Conservation (phyloP, 345 rosid species). For the Heritiera littoralis region DNA sequence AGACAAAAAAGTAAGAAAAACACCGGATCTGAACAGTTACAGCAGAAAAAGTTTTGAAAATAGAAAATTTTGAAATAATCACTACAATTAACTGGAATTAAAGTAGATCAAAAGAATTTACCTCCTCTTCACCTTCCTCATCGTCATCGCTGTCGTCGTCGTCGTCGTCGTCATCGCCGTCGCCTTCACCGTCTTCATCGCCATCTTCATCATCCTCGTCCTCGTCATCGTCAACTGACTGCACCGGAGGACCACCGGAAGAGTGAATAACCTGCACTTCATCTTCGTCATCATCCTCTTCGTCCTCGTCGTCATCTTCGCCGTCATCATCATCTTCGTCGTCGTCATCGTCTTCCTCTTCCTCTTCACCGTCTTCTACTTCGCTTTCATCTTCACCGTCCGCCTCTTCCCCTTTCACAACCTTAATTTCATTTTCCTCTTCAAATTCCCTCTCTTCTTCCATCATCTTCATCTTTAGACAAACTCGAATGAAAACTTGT, state of each 20-base stretch:
- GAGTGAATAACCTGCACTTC: conserved; percentile 59
- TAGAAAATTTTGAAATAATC: not conserved
- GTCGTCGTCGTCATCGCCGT: conserved; percentile 47
- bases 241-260: conserved; percentile 56
- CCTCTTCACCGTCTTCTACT: conserved; percentile 31
- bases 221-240: conserved; percentile 49
- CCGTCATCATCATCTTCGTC: conserved; percentile 40
- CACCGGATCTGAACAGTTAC: conserved; percentile 35
- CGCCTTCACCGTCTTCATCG: conserved; percentile 52
- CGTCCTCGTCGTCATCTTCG: conserved; percentile 51
- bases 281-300: conserved; percentile 48
- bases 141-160: conserved; percentile 35
- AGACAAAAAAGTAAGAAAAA: not conserved
- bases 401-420: conserved; percentile 30
- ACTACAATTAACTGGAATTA: not conserved
- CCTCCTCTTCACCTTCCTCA: conserved; percentile 48
- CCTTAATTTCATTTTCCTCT: conserved; percentile 37
- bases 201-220: conserved; percentile 50
- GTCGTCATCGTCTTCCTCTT: conserved; percentile 46
- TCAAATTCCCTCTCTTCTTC: conserved; percentile 48
- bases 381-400: conserved; percentile 43
- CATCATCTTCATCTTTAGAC: conserved; percentile 45
- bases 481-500: conserved; percentile 10
- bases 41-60: not conserved
- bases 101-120: conserved; percentile 14